Evolutionary conservation across 129 eudicot species (phyloP).

Genomic region (Solidago caesia): DNA sequence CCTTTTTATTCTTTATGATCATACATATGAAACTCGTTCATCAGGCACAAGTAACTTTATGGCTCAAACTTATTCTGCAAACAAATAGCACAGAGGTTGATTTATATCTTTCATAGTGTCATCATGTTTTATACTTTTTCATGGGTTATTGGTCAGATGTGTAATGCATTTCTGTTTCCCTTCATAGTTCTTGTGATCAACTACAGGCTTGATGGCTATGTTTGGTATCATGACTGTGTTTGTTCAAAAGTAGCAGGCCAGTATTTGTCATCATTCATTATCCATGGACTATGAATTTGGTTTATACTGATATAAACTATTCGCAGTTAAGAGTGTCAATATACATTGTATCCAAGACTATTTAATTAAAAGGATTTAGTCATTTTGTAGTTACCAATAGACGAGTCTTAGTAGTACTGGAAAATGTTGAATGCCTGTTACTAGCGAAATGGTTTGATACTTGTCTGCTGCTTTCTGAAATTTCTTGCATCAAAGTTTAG

Average conservation of each 20-base stretch:
- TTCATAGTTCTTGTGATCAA: background rate
- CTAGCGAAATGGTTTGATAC: conserved; percentile 13
- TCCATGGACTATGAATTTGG: too few species aligned
- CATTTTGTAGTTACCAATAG: too few species aligned
- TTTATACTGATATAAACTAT: too few species aligned
- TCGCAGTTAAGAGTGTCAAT: too few species aligned
- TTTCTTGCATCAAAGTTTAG: background rate
- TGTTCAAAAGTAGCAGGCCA: too few species aligned
- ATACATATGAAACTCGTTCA: background rate
- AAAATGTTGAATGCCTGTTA: background rate
- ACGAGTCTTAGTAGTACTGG: background rate
- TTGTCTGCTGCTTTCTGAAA: background rate
- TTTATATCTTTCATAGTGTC: background rate
- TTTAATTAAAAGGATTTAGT: too few species aligned
- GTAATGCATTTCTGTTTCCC: background rate
- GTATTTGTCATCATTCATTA: too few species aligned
- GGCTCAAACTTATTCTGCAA: background rate
- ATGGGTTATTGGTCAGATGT: conserved; percentile 10
- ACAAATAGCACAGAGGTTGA: background rate
- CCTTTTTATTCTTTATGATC: background rate
- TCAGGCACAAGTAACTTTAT: background rate
- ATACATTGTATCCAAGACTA: too few species aligned
- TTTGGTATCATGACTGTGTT: background rate
- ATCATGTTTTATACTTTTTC: background rate
- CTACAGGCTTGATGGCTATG: background rate